These are phyloP conservation scores for Carpinus fangiana DNA, from an alignment of 306 rosid genomes.

Conservation along the genomic window DNA sequence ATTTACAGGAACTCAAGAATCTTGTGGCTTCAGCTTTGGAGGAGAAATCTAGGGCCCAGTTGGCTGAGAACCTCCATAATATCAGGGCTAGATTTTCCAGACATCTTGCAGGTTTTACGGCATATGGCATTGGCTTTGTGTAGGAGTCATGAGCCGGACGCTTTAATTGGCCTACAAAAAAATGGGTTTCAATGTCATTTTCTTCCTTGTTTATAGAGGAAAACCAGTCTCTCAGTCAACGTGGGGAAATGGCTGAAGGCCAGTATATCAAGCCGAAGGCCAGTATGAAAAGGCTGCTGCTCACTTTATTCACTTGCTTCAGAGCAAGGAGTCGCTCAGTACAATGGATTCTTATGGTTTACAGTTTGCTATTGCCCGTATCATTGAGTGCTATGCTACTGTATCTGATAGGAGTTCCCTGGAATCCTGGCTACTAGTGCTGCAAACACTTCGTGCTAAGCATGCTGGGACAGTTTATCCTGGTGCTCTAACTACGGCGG, in stretches of 20 bases:
- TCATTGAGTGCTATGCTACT: conserved; percentile 82
- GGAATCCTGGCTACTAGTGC: conserved; percentile 84
- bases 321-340: conserved; percentile 69
- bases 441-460: conserved; percentile 92
- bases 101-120: conserved; percentile 70
- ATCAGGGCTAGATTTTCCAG: conserved; percentile 58
- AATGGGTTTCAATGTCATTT: conserved; percentile 74
- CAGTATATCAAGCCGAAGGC: conserved; percentile 84
- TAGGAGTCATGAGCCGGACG: conserved; percentile 76
- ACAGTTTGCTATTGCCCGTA: conserved; percentile 84
- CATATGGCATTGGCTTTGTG: conserved; percentile 77
- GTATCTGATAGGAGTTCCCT: conserved; percentile 92
- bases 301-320: conserved; percentile 77
- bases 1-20: conserved; percentile 78
- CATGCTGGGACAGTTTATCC: conserved; percentile 84
- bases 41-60: conserved; percentile 81
- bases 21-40: conserved; percentile 53
- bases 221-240: conserved; percentile 47
- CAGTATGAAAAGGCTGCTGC: conserved; percentile 91
- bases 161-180: conserved; percentile 73
- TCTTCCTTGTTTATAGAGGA: conserved; percentile 72
- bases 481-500: conserved; percentile 91
- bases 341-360: conserved; percentile 89
- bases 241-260: conserved; percentile 37
- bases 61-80: conserved; percentile 54